Conservation (phyloP, 352 stramenopile genomes). For the Pythium sp. region DNA sequence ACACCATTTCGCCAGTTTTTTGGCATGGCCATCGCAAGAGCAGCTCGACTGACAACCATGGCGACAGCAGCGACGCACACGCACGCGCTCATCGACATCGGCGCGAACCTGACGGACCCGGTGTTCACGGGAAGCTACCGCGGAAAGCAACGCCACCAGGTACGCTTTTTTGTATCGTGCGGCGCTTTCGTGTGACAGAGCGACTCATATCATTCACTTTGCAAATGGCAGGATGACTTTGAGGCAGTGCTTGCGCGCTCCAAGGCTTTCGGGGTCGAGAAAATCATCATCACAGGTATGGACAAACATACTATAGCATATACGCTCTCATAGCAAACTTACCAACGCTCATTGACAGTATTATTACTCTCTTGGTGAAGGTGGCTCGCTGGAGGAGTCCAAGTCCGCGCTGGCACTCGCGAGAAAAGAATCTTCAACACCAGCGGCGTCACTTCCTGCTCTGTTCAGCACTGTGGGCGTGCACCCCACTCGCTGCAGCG, state of each 20-base stretch:
- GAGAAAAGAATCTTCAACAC: conserved; percentile 7
- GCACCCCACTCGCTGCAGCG: conserved; percentile 91
- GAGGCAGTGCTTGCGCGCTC: conserved; percentile 85
- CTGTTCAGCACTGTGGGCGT: conserved; percentile 78
- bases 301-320: background rate
- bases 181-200: background rate
- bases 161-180: conserved; percentile 23
- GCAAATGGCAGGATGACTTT: conserved; percentile 19
- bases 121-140: conserved; percentile 91
- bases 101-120: conserved; percentile 92
- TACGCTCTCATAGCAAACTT: background rate
- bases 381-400: conserved; percentile 46
- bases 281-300: conserved; percentile 90
- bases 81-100: conserved; percentile 88
- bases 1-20: background rate
- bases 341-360: background rate
- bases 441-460: conserved; percentile 19
- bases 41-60: conserved; percentile 11
- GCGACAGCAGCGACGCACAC: background rate
- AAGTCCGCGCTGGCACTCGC: conserved; percentile 32
- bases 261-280: conserved; percentile 76
- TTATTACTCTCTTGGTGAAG: conserved; percentile 6
- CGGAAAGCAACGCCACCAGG: conserved; percentile 86
- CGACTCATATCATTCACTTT: background rate
- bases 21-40: background rate